Evolutionary conservation across 2,329 filamentous ascomycete species (phyloP), one percentile per base, ranked within the genome.

Genomic region (Microascus cirrosus): DNA sequence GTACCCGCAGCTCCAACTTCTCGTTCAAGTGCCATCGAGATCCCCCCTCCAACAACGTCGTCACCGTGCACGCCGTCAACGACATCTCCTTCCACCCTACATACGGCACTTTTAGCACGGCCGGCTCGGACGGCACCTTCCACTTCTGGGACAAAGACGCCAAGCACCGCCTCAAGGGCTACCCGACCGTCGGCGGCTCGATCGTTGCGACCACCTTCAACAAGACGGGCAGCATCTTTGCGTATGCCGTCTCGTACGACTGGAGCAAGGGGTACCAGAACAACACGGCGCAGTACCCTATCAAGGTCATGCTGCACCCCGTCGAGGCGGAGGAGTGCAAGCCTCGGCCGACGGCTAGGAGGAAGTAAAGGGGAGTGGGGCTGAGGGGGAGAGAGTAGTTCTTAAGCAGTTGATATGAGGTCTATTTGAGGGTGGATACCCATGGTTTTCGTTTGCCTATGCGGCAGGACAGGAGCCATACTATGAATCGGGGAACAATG

Each of bases 11-110:
- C 66, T 88, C 86, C 67, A 97, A 99, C 77, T 99, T 99, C 78
- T 96, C 90, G 50, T 99, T 99, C 84, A 97, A 97, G 74, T 99
- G 94, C 74, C 94, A 99, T 72, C 91, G 94, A 60, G 90, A 96
- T 66, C 82, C 84, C 5, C 83, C 88, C 1, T 75, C 84, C 59
- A 83, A 82, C 67, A 92, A 90, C 72, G 77, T 87, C 62, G 90
- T 89, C 65, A 94, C 93, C 68, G 94, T 97, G 65, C 94, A 92
- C 77, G 86, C 91, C 1, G 91, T 99, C 68, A 99, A 99, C 75
- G 87, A 91, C 64, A 99, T 99, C 71, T 95, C 90, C 25, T 97
- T 97, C 84, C 94, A 99, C 74, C 94, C 94, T 1, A 80, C 89
- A 13, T 92, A 96, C 72, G 94, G 94, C 67, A 99, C 94, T n/a